Conservation (phyloP, 768 basidiomycete genomes). For the Hericium erinaceus region DNA sequence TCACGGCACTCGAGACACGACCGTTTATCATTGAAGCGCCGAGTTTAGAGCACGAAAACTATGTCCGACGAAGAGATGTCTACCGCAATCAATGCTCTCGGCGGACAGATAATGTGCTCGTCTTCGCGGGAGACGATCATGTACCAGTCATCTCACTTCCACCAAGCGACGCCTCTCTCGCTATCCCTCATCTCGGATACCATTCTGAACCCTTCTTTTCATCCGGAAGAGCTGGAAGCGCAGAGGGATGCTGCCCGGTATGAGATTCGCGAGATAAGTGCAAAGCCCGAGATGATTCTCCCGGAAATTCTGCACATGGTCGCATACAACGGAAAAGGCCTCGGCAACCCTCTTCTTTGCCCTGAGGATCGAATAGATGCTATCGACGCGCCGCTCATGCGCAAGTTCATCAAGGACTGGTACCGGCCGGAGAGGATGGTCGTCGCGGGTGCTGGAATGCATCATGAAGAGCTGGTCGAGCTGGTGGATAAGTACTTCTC, state of each 20-base stretch:
- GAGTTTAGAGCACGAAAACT: conserved; percentile 56
- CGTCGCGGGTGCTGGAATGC: conserved; percentile 88
- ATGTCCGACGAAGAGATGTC: conserved; percentile 75
- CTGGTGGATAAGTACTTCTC: conserved; percentile 81
- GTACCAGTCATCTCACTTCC: conserved; percentile 96
- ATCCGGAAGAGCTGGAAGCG: conserved; percentile 67
- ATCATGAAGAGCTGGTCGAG: conserved; percentile 81
- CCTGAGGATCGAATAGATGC: conserved; percentile 70
- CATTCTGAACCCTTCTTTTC: conserved; percentile 67
- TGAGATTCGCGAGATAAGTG: conserved; percentile 78
- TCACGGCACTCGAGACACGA: background rate
- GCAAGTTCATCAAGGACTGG: conserved; percentile 66
- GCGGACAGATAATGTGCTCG: conserved; percentile 87
- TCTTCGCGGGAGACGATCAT: conserved; percentile 91
- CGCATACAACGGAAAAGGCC: conserved; percentile 65
- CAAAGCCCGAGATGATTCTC: conserved; percentile 88
- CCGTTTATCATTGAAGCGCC: background rate
- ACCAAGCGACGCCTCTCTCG: conserved; percentile 70
- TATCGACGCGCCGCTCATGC: conserved; percentile 55
- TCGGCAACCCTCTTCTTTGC: conserved; percentile 89
- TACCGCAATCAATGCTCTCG: conserved; percentile 68
- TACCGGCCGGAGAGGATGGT: conserved; percentile 94
- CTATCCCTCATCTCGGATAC: conserved; percentile 90
- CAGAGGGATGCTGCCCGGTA: conserved; percentile 86
- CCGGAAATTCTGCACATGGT: conserved; percentile 85